phyloP scores from a whole-genome alignment of 164 flowering plant species.

The Dillenia suffruticosa region DNA sequence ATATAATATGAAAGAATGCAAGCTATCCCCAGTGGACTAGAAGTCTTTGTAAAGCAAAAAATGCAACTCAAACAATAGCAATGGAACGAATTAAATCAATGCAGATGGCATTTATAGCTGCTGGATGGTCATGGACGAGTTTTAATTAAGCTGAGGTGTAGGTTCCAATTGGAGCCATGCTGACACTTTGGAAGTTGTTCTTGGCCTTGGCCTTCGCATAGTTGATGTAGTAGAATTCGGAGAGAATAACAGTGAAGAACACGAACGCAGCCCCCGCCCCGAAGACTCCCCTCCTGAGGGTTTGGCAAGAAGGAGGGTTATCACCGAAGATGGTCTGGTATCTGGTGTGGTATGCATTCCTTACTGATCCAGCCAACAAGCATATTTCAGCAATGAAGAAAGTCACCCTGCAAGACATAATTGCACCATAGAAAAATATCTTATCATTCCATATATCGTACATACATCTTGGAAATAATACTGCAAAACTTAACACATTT shows the following conservation, averaged over 20 bases:
- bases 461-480: no score
- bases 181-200: slow-evolving; percentile 36
- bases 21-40: no score
- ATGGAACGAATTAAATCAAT: no score
- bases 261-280: slow-evolving; percentile 79
- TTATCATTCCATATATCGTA: no score
- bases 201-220: slow-evolving; percentile 59
- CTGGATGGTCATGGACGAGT: no score
- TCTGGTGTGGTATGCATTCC: slow-evolving; percentile 84
- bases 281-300: slow-evolving; percentile 71
- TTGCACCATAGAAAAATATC: neutral
- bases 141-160: slow-evolving; percentile 28
- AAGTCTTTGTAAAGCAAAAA: no score
- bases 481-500: no score
- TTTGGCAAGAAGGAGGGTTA: slow-evolving; percentile 49
- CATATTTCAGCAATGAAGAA: slow-evolving; percentile 78
- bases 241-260: slow-evolving; percentile 58
- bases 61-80: no score
- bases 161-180: slow-evolving; percentile 35
- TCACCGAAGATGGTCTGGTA: slow-evolving; percentile 34
- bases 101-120: no score
- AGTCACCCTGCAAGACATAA: slow-evolving; percentile 45
- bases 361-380: slow-evolving; percentile 80
- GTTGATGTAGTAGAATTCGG: slow-evolving; percentile 55
- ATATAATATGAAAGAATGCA: no score